Evolutionary conservation across 805 yeast genomes (phyloP), one percentile per base, ranked within the genome.

Genomic region (Pichia exigua): DNA sequence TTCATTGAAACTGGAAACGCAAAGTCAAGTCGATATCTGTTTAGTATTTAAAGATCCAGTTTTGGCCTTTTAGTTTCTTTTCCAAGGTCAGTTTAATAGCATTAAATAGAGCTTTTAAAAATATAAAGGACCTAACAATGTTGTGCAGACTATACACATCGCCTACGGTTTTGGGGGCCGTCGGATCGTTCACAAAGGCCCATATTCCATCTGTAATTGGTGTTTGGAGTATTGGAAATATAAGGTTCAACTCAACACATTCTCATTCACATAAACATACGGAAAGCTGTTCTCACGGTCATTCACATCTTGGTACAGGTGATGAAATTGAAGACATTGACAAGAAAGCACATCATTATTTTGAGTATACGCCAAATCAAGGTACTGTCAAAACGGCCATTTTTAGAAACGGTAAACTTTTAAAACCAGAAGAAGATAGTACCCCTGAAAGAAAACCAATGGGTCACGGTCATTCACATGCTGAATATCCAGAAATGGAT

Each of bases 391-490:
- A 49, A 40, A 55, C 52, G 1, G 45, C 53, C 10, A 48, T 48
- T 12, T 20, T 46, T n/a, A 48, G 40, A 35, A 46, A 56, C 32
- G 59, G 58, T 7, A 42, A 52, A 45, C 27, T 45, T 24, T 28
- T 47, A 13, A 35, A n/a, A n/a, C 39, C 41, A 4, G 47, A 44
- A 7, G 50, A 46, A 20, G 53, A 48, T 22, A 24, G 42, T 18
- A 32, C 45, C 2, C 45, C 56, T n/a, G 27, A 26, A 24, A 47
- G 38, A 18, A 47, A 47, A 18, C 17, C 39, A 2, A 38, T 57
- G 42, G 47, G 58, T 13, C 66, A 64, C 44, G 48, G 52, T 7
- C 73, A 70, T 45, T 53, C 66, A 7, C 74, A 70, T 46, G 51
- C 62, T 13, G 62, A 59, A 13, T 60, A 47, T 48, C 65, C 67